A percentile compares a stretch with the other conserved stretches of the same genome.
Evolutionary conservation across 305 asterid species (phyloP).

Genomic region (Fraxinus velutina): DNA sequence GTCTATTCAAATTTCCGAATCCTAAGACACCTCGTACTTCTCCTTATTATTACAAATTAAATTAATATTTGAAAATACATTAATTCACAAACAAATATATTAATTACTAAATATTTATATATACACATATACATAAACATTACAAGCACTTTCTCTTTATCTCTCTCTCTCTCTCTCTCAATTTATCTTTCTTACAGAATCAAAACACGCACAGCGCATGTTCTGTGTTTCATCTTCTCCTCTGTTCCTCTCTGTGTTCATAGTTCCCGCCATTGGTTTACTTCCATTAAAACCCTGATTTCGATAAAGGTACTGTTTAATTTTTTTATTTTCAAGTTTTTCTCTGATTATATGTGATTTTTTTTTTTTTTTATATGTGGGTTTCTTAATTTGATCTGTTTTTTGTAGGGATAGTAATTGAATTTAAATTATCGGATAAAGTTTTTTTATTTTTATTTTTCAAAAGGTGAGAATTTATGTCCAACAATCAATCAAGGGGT

Average conservation of each 20-base stretch:
- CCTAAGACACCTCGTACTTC: background rate
- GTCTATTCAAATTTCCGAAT: background rate
- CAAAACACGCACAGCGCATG: constrained; percentile 7
- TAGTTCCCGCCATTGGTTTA: constrained; percentile 23
- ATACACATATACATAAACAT: background rate
- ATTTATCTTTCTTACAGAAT: constrained; percentile 14
- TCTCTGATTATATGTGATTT: background rate
- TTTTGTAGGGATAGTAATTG: constrained; percentile 12
- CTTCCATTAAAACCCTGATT: constrained; percentile 37
- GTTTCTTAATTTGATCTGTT: constrained; percentile 36
- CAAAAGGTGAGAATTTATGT: constrained; percentile 56
- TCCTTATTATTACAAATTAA: background rate
- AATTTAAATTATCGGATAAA: constrained; percentile 22
- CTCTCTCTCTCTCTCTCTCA: constrained; percentile 17
- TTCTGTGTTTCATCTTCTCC: constrained; percentile 2
- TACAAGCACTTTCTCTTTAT: background rate
- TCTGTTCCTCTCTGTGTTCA: background rate
- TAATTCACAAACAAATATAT: background rate
- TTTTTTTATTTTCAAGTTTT: background rate
- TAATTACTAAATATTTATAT: background rate
- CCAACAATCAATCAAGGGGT: constrained; percentile 59
- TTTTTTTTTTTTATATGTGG: constrained; percentile 14
- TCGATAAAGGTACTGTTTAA: background rate
- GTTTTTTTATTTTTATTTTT: constrained; percentile 5
- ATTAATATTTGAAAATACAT: background rate